A percentile compares a stretch with the other conserved stretches of the same genome.
Conservation (phyloP, 495 filamentous ascomycete genomes). For the Lasiosphaeria hispida region DNA sequence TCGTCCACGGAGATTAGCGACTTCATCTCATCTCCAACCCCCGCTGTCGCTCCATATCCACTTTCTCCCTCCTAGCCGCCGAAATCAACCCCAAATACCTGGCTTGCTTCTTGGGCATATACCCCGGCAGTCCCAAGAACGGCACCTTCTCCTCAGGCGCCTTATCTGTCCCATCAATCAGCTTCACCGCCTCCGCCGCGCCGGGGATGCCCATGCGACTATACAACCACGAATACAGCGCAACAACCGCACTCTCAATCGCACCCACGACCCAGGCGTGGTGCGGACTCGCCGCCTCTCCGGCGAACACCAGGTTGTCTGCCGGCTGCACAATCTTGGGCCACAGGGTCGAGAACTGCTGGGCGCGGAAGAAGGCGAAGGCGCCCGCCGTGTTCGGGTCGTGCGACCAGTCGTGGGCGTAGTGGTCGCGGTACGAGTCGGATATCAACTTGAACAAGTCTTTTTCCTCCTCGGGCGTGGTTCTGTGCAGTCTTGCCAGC, state of each 20-base stretch:
- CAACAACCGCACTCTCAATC: slow-evolving; percentile 22
- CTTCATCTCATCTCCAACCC: no score
- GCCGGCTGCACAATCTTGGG: slow-evolving; percentile 28
- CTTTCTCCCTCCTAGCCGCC: no score
- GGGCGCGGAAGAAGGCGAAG: slow-evolving; percentile 43
- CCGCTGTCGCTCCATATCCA: no score
- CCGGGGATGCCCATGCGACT: no score
- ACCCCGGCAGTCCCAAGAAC: no score
- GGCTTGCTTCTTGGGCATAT: no score
- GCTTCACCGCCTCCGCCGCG: no score
- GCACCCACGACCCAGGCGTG: slow-evolving; percentile 46
- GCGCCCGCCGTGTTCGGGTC: slow-evolving; percentile 38
- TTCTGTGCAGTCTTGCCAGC: slow-evolving; percentile 12
- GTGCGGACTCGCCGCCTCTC: slow-evolving; percentile 40
- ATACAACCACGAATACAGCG: slow-evolving; percentile 1
- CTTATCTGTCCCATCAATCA: no score
- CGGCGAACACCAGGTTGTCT: slow-evolving; percentile 26
- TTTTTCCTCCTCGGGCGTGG: slow-evolving; percentile 10
- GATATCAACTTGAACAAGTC: slow-evolving; percentile 11
- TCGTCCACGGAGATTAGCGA: no score
- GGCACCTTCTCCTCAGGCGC: no score
- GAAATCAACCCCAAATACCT: no score
- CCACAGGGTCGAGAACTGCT: slow-evolving; percentile 38
- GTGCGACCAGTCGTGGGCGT: slow-evolving; percentile 34
- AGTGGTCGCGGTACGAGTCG: slow-evolving; percentile 26